Conservation (phyloP, 129 eudicot genomes). For the Flaveria ramosissima region DNA sequence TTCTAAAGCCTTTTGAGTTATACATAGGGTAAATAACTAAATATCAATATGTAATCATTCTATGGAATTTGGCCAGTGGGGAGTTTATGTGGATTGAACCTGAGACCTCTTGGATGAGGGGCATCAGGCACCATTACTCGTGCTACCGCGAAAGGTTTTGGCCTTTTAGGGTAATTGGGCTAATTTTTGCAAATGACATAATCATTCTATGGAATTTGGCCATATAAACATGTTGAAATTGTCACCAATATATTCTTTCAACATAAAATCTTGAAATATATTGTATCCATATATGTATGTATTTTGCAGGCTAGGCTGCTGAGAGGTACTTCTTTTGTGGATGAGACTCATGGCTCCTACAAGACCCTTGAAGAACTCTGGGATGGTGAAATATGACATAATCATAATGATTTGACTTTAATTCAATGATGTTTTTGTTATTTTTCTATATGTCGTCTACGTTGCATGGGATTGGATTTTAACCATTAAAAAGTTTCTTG, state of each 20-base stretch:
- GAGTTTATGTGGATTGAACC: too few species aligned
- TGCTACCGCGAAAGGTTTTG: too few species aligned
- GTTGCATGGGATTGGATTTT: conserved; percentile 1
- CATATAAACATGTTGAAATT: background rate
- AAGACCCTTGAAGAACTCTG: conserved; percentile 69
- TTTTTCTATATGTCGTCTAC: background rate
- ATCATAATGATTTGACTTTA: background rate
- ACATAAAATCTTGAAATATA: conserved; percentile 9
- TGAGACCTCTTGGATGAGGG: too few species aligned
- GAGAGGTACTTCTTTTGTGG: conserved; percentile 49
- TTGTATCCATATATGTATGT: background rate
- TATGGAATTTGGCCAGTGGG: too few species aligned
- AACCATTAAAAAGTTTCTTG: background rate
- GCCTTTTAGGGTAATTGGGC: too few species aligned
- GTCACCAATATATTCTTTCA: background rate
- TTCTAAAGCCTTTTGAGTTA: too few species aligned
- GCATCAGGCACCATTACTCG: too few species aligned
- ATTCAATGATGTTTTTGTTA: background rate
- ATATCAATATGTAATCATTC: too few species aligned
- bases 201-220: too few species aligned
- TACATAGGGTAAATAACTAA: too few species aligned
- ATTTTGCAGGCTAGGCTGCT: conserved; percentile 59
- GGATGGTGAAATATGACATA: conserved; percentile 70
- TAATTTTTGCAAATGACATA: too few species aligned
- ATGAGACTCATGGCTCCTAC: conserved; percentile 57